Base-by-base conservation (phyloP, 495 filamentous ascomycete species). In the Penicillium tannophilum region DNA sequence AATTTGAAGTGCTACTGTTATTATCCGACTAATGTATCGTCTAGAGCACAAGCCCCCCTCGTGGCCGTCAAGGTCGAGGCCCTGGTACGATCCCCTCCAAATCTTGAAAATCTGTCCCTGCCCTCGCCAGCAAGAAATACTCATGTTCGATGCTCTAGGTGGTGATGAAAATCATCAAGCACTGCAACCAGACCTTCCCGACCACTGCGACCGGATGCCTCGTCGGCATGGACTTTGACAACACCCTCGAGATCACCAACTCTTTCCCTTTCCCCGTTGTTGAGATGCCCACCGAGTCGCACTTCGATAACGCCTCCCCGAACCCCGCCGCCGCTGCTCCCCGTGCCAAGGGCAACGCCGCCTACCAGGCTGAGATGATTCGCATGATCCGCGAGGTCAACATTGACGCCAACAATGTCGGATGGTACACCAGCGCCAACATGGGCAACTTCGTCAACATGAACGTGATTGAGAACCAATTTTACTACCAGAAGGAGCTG, bases 361-460 rank as follows among this genome's bases (percentile, higher is more conserved):
- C 77, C 58, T 98, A 98, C 74, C 93, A 97, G 78, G 89, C 87
- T 59, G 95, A 98, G 76, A 98, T 98, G 94, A 92, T 98, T 72
- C 89, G 90, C 63, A 93, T 92, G 74, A 81, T 98, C 39, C 86
- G 92, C 69, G 95, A 97, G 75, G 95, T 98, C 64, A 98, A 98
- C 71, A 90, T 98, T 55, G 94, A 98, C 73, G 94, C 94, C 60
- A 96, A 98, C 79, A 96, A 91, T 65, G 92, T 95, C 55, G 94
- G 94, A 57, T 98, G 93, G 93, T 98, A 98, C 76, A 96, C 91
- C 54, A 97, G 92, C 76, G 92, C 93, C 58, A 97, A 92, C 76
- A 94, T 98, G 86, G 95, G 94, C 70, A 97, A 97, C 82, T 98
- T 98, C 59, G 84, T 98, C 78, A 96, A 90, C 79, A 74, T 88